Evolutionary conservation across 1,284 basidiomycete species (phyloP), one percentile per base, ranked within the genome.

Genomic region (Irpex lacteus): DNA sequence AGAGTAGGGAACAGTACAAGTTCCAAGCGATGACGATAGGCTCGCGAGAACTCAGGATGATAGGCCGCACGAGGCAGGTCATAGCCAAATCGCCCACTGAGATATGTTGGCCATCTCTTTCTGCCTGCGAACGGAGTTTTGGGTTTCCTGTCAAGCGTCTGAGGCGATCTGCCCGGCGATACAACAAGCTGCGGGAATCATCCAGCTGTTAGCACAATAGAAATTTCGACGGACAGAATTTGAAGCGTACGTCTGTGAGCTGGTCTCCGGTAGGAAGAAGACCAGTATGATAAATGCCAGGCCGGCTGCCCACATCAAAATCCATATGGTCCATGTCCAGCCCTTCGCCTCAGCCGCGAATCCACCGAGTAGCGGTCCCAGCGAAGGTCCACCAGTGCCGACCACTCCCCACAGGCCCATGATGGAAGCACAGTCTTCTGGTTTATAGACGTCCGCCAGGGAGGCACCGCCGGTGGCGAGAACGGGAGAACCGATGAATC

Each of bases 251-350:
- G 65, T 59, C 53, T 63, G 65, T 19, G 62, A 18, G 40, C 73
- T 75, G 0, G 86, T 87, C 77, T 87, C 81, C 44, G 82, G 81
- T 18, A 89, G 70, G 53, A 80, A 73, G 70, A 88, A 75, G 56
- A 82, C 60, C 68, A 85, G 77, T 26, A 77, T 60, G n/a, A 76
- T 34, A 49, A 79, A 69, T 62, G 80, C 79, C 18, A 75, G 68
- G 19, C 78, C 77, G 15, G 80, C 63, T 61, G 88, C 82, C 68
- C 82, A 81, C 40, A 83, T 77, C 52, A 85, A 73, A 38, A 83
- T 78, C 81, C 84, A 87, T 71, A 81, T 85, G 13, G 83, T 74
- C 84, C 85, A 87, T 9, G 79, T 72, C 81, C 81, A 87, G 44
- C 70, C 69, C 13, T 76, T 66, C 1, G 70, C 71, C 59, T 77